phyloP scores from a whole-genome alignment of 176 grass and related monocot species.

The Eragrostis nindensis region DNA sequence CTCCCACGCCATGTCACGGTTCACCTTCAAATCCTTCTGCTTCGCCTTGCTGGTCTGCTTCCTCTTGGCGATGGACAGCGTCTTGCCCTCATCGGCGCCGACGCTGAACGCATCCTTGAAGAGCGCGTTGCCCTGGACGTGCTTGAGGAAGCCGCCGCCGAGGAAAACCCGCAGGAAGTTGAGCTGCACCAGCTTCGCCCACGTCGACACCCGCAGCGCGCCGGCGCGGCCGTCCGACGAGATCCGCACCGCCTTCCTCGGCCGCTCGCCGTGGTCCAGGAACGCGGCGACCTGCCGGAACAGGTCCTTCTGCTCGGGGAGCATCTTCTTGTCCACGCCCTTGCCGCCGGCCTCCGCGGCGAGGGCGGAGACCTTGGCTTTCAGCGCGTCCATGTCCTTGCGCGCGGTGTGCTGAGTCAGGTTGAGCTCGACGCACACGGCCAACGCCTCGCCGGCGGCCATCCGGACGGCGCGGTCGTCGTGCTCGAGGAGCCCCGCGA shows the following conservation, averaged over 20 bases:
- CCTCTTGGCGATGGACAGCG: neutral
- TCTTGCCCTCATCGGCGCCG: neutral
- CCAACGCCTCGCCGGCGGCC: conserved; percentile 34
- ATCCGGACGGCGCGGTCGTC: conserved; percentile 16
- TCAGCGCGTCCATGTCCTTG: conserved; percentile 15
- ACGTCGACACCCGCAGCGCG: conserved; percentile 13
- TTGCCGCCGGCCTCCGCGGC: neutral
- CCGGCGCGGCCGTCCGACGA: neutral
- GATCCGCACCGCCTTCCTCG: neutral
- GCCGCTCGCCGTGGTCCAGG: conserved; percentile 3
- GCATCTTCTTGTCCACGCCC: neutral
- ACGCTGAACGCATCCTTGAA: neutral
- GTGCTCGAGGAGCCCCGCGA: neutral
- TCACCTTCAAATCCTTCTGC: neutral
- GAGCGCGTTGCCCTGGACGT: conserved; percentile 14
- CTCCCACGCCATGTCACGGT: neutral
- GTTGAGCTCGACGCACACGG: conserved; percentile 29
- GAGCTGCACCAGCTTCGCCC: conserved; percentile 35
- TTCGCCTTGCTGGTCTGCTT: neutral
- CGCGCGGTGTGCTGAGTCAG: conserved; percentile 1
- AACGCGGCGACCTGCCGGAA: conserved; percentile 32
- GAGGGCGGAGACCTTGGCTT: neutral
- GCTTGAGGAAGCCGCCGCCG: conserved; percentile 23
- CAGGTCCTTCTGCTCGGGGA: conserved; percentile 11
- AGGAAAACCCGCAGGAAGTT: conserved; percentile 38